Evolutionary conservation across 192 early-diverging fungal species (phyloP).

Genomic region (Dissophora globulifera): DNA sequence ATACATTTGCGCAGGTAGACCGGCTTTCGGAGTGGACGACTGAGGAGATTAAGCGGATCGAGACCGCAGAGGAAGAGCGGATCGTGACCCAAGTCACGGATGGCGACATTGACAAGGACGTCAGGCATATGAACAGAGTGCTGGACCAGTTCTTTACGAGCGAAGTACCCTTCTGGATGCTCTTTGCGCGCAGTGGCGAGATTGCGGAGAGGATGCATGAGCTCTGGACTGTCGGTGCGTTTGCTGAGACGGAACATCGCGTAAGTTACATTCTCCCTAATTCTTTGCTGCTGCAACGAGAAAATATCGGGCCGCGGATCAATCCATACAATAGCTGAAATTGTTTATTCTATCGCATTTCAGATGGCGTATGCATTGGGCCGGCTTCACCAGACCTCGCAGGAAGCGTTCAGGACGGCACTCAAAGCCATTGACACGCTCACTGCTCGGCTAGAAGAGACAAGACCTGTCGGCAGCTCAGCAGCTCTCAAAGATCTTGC

Average conservation of each 20-base stretch:
- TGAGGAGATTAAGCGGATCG: slow-evolving; percentile 42
- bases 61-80: slow-evolving; percentile 22
- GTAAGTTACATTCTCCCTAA: slow-evolving; percentile 14
- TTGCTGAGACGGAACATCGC: slow-evolving; percentile 48
- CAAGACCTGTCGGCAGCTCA: slow-evolving; percentile 32
- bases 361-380: slow-evolving; percentile 50
- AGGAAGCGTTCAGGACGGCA: slow-evolving; percentile 38
- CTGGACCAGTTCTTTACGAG: slow-evolving; percentile 45
- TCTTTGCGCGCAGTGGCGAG: slow-evolving; percentile 44
- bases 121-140: slow-evolving; percentile 23
- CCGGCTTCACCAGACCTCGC: slow-evolving; percentile 41
- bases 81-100: slow-evolving; percentile 36
- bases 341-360: neutral
- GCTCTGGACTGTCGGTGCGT: slow-evolving; percentile 38
- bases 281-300: neutral
- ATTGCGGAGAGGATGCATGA: slow-evolving; percentile 50
- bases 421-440: slow-evolving; percentile 35
- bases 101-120: slow-evolving; percentile 45
- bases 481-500: slow-evolving; percentile 27
- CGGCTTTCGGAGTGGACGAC: slow-evolving; percentile 32
- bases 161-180: slow-evolving; percentile 48
- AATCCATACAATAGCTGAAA: too few relatives aligned
- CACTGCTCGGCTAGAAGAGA: slow-evolving; percentile 12
- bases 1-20: slow-evolving; percentile 37
- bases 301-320: too few relatives aligned